Base-by-base conservation (phyloP, 2,329 filamentous ascomycete genomes). In the Diaporthe eres region DNA sequence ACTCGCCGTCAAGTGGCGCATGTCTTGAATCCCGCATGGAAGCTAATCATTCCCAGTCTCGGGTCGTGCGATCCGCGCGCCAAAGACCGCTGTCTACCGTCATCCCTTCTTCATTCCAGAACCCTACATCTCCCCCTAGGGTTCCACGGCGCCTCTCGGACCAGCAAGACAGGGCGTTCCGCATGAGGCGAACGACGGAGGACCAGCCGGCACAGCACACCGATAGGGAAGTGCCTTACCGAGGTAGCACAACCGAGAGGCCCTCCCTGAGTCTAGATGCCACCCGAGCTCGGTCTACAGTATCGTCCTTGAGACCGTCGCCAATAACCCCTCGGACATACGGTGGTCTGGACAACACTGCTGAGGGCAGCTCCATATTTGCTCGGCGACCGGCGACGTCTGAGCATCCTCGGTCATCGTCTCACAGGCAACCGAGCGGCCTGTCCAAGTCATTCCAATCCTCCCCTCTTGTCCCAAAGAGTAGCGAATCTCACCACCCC, bases 71-170 rank as follows among this genome's bases (percentile, higher is more conserved):
- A 77, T 82, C 83, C 34, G 83, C 85, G 9, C 86, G 88, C 78
- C 87, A 89, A 57, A 87, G 90, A 13, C 90, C 90, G 7, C 84
- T 90, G 10, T 92, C 90, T 15, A 85, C 88, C 9, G 86, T 86
- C 34, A 82, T 90, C 25, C 85, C 88, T 22, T 83, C 85, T 25
- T 85, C 75, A 55, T 68, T 68, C 25, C 76, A 88, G 77, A 85
- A 88, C 63, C 84, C 86, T 25, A 82, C 84, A 9, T 90, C 89
- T 1, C 90, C 90, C 61, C 87, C 90, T 22, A 86, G 85, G 63
- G 78, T 89, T 37, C 82, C 84, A 74, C 88, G 90, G 51, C 89
- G 90, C 34, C 84, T 91, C 53, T 92, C 90, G 3, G 90, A 92
- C 72, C 89, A 90, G 79, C 87, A 89, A 77, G 89, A 90, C 53